Evolutionary conservation across 768 basidiomycete species (phyloP).

Genomic region (Boletus rex-veris): DNA sequence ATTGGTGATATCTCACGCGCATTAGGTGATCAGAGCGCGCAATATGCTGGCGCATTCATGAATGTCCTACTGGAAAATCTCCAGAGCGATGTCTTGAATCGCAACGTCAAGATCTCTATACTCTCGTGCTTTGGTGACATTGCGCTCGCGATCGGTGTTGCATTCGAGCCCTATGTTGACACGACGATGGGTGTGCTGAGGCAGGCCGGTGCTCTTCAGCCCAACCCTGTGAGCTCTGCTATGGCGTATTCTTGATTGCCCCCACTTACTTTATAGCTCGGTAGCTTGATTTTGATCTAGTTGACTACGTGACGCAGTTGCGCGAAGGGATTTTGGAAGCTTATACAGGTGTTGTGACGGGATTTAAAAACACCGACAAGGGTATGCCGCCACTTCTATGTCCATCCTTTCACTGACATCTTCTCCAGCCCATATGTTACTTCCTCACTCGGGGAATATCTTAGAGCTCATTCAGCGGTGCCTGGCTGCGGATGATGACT

Average conservation of each 20-base stretch:
- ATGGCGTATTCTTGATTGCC: not conserved
- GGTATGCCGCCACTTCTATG: slow-evolving; percentile 37
- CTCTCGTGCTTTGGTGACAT: slow-evolving; percentile 95
- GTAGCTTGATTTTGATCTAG: slow-evolving; percentile 81
- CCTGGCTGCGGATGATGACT: slow-evolving; percentile 71
- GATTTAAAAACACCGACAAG: slow-evolving; percentile 80
- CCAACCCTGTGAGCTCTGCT: slow-evolving; percentile 67
- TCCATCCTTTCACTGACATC: not conserved
- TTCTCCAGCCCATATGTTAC: slow-evolving; percentile 35
- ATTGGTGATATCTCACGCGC: slow-evolving; percentile 97
- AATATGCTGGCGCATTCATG: slow-evolving; percentile 90
- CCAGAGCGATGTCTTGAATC: slow-evolving; percentile 83
- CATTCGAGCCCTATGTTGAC: slow-evolving; percentile 85
- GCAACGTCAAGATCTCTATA: slow-evolving; percentile 96
- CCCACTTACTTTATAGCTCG: slow-evolving; percentile 3
- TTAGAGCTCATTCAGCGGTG: slow-evolving; percentile 80
- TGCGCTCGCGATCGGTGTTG: slow-evolving; percentile 82
- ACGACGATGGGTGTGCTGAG: slow-evolving; percentile 88
- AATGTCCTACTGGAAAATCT: slow-evolving; percentile 87
- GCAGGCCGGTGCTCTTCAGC: slow-evolving; percentile 86
- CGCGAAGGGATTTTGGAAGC: slow-evolving; percentile 97
- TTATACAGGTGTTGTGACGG: slow-evolving; percentile 91
- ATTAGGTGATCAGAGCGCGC: slow-evolving; percentile 76
- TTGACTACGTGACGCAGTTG: slow-evolving; percentile 87
- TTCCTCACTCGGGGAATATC: slow-evolving; percentile 69